Conservation (phyloP, 768 basidiomycete genomes). For the Tylopilus sp. region DNA sequence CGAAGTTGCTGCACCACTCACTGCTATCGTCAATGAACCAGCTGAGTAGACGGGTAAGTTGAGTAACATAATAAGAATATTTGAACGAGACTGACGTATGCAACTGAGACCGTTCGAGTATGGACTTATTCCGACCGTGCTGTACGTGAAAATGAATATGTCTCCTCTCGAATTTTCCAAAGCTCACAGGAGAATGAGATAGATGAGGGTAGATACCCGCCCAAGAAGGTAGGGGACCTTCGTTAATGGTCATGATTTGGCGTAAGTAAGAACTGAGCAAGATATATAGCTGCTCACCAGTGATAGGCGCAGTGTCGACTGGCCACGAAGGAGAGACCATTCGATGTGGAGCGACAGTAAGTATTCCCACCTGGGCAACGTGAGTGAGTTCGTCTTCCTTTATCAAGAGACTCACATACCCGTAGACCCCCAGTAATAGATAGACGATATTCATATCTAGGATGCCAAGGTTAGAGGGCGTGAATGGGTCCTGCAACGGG, state of each 20-base stretch:
- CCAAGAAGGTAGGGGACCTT: conserved; percentile 25
- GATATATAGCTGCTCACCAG: conserved; percentile 17
- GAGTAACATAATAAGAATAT: not conserved
- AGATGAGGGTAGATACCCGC: conserved; percentile 6
- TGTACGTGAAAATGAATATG: not conserved
- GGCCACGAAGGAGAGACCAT: conserved; percentile 10
- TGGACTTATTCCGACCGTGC: not conserved
- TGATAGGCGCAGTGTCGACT: conserved; percentile 12
- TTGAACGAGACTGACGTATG: conserved; percentile 13
- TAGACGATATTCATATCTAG: not conserved
- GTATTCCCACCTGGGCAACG: conserved; percentile 22
- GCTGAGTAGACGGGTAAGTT: conserved; percentile 10
- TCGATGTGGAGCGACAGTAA: conserved; percentile 14
- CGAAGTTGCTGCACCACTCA: conserved; percentile 7
- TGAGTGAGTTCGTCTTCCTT: not conserved
- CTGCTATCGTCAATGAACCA: not conserved
- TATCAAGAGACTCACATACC: conserved; percentile 3
- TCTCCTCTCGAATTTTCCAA: not conserved
- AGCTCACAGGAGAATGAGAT: conserved; percentile 14
- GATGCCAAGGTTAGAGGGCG: not conserved
- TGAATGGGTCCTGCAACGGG: too few species aligned
- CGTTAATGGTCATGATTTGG: not conserved
- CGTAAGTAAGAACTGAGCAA: not conserved
- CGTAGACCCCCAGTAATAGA: conserved; percentile 19
- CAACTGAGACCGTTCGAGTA: not conserved